Evolutionary conservation across 305 asterid species (phyloP).

Genomic region (Solanum hybrid): DNA sequence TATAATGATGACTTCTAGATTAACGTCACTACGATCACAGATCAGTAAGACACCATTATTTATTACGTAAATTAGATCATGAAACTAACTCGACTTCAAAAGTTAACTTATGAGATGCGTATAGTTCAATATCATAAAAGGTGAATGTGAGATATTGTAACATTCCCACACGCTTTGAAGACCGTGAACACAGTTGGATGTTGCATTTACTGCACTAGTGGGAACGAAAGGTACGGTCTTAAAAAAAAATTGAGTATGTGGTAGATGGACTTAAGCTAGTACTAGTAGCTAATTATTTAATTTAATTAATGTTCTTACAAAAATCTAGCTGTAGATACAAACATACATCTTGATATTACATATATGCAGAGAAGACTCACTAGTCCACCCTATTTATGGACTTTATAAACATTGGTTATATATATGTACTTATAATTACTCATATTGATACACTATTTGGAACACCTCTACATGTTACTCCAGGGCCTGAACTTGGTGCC

Average conservation of each 20-base stretch:
- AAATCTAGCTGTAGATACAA: neutral
- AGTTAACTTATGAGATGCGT: neutral
- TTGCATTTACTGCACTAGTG: neutral
- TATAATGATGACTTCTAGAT: neutral
- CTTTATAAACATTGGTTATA: neutral
- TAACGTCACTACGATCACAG: neutral
- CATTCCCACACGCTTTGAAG: neutral
- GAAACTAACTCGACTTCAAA: neutral
- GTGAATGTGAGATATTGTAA: neutral
- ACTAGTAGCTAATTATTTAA: neutral
- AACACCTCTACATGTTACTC: constrained; percentile 88
- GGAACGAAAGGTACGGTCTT: neutral
- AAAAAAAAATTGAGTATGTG: neutral
- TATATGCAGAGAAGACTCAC: neutral
- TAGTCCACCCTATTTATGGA: neutral
- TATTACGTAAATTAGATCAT: neutral
- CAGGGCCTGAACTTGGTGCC: constrained; percentile 77
- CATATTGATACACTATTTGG: constrained; percentile 93
- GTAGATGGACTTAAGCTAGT: neutral
- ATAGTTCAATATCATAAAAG: neutral
- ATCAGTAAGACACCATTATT: neutral
- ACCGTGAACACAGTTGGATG: neutral
- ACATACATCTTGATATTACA: neutral
- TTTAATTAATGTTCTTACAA: neutral
- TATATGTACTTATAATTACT: neutral